Base-by-base conservation (phyloP, 2,329 filamentous ascomycete species). In the Orbilia brochopaga region DNA sequence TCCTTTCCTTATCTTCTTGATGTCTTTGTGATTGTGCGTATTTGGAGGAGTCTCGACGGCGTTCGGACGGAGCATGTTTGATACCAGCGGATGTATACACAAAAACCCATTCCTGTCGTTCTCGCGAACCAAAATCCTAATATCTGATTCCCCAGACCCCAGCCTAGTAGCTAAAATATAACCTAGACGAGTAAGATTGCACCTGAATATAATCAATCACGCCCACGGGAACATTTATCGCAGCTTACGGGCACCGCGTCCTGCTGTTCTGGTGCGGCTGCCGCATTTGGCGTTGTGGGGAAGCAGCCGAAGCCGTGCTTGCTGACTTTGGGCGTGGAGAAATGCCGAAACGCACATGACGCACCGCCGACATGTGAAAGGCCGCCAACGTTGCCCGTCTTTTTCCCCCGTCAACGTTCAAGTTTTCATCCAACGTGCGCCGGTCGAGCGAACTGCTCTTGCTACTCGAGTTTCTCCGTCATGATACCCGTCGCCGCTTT, bases 311-410 rank as follows among this genome's bases (percentile, higher is more conserved):
- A 62, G 56, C 40, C 44, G 44, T 48, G 40, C 40, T 32, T 59
- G 21, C 63, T 48, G 55, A 44, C 61, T 59, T 51, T 54, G 59
- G 42, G 50, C 64, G 67, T 72, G 67, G 67, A 65, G 67, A 72
- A 72, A 72, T 72, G 67, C 67, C 67, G 67, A 72, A 72, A 44
- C 60, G 60, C 60, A 72, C 67, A 72, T 72, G 67, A 72, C 60
- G 67, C 67, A 60, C 27, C 8, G 46, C 55, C 60, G 59, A 72
- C 67, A 72, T 72, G 67, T 72, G 67, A 72, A 72, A 72, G 66
- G 55, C 54, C 54, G 40, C 48, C 54, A 17, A 53, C 55, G 27
- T 32, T 58, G 37, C 37, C 60, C 55, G 66, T 48, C 55, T 53
- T 50, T 23, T 37, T n/a, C 56, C n/a, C 23, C 17, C 21, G 15